phyloP scores from a whole-genome alignment of 2,329 filamentous ascomycete genomes.

The Cladophialophora chaetospira region DNA sequence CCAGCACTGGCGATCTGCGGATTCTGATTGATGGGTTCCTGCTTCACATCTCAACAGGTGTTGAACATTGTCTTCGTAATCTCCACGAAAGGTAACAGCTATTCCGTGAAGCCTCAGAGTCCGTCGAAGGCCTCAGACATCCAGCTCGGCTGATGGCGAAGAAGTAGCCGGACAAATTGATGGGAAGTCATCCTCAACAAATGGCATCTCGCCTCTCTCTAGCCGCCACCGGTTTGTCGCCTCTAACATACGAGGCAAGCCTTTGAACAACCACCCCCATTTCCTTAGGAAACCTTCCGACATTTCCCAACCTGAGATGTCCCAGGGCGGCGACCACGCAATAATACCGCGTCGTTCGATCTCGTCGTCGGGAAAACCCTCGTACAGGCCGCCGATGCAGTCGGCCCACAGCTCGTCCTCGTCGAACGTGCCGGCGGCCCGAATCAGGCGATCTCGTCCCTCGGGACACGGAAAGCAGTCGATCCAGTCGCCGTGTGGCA shows the following conservation, averaged over 20 bases:
- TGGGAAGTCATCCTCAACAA: background rate
- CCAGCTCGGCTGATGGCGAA: background rate
- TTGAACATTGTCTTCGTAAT: too few relatives aligned
- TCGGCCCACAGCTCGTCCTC: constrained; percentile 50
- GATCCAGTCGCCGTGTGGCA: constrained; percentile 47
- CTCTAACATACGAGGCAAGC: constrained; percentile 20
- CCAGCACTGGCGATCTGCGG: too few relatives aligned
- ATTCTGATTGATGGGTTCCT: too few relatives aligned
- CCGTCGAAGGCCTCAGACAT: background rate
- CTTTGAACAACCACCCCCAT: constrained; percentile 31
- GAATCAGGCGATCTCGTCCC: constrained; percentile 46
- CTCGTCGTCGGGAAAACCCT: constrained; percentile 40
- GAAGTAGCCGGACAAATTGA: background rate
- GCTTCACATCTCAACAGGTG: too few relatives aligned
- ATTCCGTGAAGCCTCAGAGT: too few relatives aligned
- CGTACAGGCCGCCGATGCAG: constrained; percentile 43
- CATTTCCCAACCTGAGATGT: constrained; percentile 46
- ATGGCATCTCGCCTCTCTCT: constrained; percentile 23
- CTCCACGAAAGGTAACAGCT: too few relatives aligned
- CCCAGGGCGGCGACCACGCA: constrained; percentile 48
- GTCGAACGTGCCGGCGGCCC: constrained; percentile 38
- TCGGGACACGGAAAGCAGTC: constrained; percentile 45
- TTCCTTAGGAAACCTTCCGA: constrained; percentile 45
- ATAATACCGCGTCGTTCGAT: constrained; percentile 46
- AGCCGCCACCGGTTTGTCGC: constrained; percentile 32